Conservation (phyloP, 306 rosid genomes). For the Spatholobus suberectus region DNA sequence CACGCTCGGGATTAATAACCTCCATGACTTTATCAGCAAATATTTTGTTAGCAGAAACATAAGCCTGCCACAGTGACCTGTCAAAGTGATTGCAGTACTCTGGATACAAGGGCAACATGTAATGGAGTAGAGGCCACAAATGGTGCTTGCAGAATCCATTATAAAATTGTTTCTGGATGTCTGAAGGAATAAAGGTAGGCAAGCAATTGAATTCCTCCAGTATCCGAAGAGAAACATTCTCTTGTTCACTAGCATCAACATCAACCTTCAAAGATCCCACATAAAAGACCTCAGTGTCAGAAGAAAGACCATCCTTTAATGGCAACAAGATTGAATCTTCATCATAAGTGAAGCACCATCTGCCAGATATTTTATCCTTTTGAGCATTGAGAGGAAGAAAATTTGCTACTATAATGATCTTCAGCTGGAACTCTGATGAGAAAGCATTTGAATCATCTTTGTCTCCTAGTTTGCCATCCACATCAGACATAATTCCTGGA, state of each 20-base stretch:
- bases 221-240: constrained; percentile 57
- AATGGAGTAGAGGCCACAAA: constrained; percentile 79
- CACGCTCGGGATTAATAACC: constrained; percentile 62
- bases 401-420: constrained; percentile 67
- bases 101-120: constrained; percentile 67
- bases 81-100: constrained; percentile 62
- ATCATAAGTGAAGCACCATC: constrained; percentile 65
- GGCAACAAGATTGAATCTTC: constrained; percentile 65
- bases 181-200: constrained; percentile 64
- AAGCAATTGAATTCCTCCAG: constrained; percentile 64
- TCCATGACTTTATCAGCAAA: constrained; percentile 70
- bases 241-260: constrained; percentile 61
- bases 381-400: constrained; percentile 70
- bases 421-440: constrained; percentile 41
- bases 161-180: constrained; percentile 59
- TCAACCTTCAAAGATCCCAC: constrained; percentile 70
- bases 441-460: constrained; percentile 44
- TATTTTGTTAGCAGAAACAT: constrained; percentile 66
- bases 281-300: constrained; percentile 52
- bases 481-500: constrained; percentile 52
- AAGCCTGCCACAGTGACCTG: constrained; percentile 67
- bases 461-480: constrained; percentile 37
- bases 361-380: constrained; percentile 55
- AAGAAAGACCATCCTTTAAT: constrained; percentile 59
- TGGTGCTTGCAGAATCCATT: constrained; percentile 82